Base-by-base conservation (phyloP, 2,329 filamentous ascomycete species). In the Daldinia eschscholtzii region DNA sequence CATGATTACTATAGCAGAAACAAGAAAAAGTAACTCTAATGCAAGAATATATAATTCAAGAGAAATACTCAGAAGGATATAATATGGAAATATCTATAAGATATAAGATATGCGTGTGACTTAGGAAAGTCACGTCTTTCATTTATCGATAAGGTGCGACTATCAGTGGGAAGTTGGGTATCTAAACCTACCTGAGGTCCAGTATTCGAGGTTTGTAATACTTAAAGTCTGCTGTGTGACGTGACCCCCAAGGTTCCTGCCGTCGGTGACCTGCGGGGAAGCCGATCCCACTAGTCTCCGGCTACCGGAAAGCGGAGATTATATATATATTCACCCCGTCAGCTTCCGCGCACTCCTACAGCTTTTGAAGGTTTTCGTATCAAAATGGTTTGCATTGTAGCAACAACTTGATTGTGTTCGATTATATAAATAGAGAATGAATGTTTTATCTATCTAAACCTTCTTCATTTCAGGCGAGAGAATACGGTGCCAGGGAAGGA, bases 1-100 rank as follows among this genome's bases (percentile, higher is more conserved):
- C 91, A 93, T 92, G 64, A 53, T 70, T 70, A 64, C 35, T 42
- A 15, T 77, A 78, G 20, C 12, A 23, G 44, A 48, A 15, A 2
- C 7, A 35, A 9, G 3, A 35, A 35, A 35, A 35, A 35, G 10
- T 2, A 7, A 2, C 4, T 35, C 33, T 35, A 35, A 35, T 35
- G 33, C 33, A 35, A 35, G 7, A 35, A 7, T 35, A 6, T 35
- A 18, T 33, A 52, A 52, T 33, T 52, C 26, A 33, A 18, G 26
- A 52, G 46, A 4, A 52, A 18, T 1, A 52, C 15, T 18, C 7
- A 10, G 15, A 15, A n/a, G 15, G 6, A 33, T 33, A 52, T 4
- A 33, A 52, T 52, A 33, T 33, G n/a, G 5, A 20, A 33, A 52
- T 52, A 52, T 52, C 20, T 52, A 52, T 6, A n/a, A 33, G 13